phyloP scores from a whole-genome alignment of 345 rosid species.

The Eucalyptus marginata region DNA sequence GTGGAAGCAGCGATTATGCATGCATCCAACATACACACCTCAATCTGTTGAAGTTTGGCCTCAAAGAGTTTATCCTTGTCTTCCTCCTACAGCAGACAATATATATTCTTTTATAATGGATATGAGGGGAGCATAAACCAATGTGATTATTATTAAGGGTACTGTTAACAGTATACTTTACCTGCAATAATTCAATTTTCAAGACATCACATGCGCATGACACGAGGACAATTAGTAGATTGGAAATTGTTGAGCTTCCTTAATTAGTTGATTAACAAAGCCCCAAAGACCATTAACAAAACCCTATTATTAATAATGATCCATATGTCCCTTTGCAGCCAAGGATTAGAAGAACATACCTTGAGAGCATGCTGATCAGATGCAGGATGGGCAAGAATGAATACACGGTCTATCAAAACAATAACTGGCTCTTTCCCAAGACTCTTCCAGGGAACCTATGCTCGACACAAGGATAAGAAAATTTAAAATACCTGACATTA shows the following conservation, averaged over 20 bases:
- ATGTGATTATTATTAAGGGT: not conserved
- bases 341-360: constrained; percentile 24
- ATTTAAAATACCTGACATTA: not conserved
- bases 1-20: not conserved
- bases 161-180: not conserved
- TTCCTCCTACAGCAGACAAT: constrained; percentile 49
- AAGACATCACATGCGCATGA: not conserved
- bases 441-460: constrained; percentile 98
- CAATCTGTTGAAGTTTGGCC: constrained; percentile 89
- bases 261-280: not conserved
- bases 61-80: constrained; percentile 76
- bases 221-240: not conserved
- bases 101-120: not conserved
- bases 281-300: not conserved
- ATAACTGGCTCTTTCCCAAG: constrained; percentile 95
- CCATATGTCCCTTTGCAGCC: not conserved
- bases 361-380: constrained; percentile 46
- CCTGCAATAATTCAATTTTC: not conserved
- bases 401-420: constrained; percentile 87
- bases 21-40: constrained; percentile 25
- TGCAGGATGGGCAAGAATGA: constrained; percentile 79
- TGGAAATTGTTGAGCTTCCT: not conserved
- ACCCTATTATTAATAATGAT: not conserved
- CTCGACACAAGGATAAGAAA: not conserved
- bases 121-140: not conserved